Evolutionary conservation across 805 yeast species (phyloP).

Genomic region (Lachancea fermentati): DNA sequence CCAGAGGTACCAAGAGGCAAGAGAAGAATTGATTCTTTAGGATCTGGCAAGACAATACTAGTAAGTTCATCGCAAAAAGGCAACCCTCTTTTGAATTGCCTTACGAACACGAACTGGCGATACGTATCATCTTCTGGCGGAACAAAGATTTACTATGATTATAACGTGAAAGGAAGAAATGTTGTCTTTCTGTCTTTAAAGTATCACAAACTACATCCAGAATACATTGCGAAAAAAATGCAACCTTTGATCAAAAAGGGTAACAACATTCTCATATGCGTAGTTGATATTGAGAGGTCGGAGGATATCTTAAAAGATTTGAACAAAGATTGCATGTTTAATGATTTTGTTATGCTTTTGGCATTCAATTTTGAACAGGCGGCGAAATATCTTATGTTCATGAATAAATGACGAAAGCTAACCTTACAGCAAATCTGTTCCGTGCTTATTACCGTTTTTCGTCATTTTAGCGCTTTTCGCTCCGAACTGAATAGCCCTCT

Average conservation of each 20-base stretch:
- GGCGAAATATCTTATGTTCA: conserved; percentile 38
- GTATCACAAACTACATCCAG: conserved; percentile 73
- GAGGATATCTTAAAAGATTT: conserved; percentile 40
- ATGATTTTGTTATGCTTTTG: conserved; percentile 37
- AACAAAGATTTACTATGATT: conserved; percentile 50
- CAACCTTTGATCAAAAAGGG: conserved; percentile 36
- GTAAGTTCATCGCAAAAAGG: conserved; percentile 67
- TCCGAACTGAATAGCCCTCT: conserved; percentile 96
- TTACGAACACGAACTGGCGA: conserved; percentile 52
- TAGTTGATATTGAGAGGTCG: conserved; percentile 59
- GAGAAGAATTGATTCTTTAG: conserved; percentile 1
- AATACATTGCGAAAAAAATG: conserved; percentile 59
- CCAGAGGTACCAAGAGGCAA: conserved; percentile 2
- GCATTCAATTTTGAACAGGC: conserved; percentile 50
- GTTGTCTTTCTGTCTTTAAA: conserved; percentile 61
- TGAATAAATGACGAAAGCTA: conserved; percentile 17
- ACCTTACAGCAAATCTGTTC: conserved; percentile 49
- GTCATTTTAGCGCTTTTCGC: conserved; percentile 90
- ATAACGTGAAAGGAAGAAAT: conserved; percentile 51
- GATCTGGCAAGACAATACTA: conserved; percentile 36
- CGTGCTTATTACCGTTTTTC: conserved; percentile 70
- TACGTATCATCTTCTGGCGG: conserved; percentile 35
- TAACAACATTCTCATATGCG: conserved; percentile 51
- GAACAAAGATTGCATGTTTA: conserved; percentile 37
- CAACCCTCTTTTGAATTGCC: conserved; percentile 56